These are phyloP conservation scores for Pelargonium citronellum DNA, from an alignment of 441 rosid species.

Conservation along the genomic window DNA sequence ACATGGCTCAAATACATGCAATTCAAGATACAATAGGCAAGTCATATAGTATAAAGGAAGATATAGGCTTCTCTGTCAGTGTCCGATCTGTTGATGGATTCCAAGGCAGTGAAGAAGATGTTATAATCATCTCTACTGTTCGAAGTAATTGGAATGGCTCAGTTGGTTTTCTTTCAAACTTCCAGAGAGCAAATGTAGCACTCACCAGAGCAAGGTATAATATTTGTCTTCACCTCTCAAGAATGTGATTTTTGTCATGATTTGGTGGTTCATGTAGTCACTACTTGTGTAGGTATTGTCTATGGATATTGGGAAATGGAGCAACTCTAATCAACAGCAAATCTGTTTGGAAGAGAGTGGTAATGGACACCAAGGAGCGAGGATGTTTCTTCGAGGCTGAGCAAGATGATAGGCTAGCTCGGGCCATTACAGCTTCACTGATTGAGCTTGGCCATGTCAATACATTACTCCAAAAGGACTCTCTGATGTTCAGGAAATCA, in stretches of 20 bases:
- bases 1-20: conserved; percentile 33
- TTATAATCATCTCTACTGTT: conserved; percentile 33
- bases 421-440: conserved; percentile 30
- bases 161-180: conserved; percentile 22
- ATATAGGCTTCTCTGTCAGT: conserved; percentile 22
- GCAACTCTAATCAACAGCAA: conserved; percentile 23
- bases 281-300: conserved; percentile 26
- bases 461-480: conserved; percentile 23
- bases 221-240: neutral
- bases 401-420: conserved; percentile 33
- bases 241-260: neutral
- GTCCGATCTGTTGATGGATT: conserved; percentile 35
- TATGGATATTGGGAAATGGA: conserved; percentile 36
- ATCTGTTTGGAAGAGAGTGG: conserved; percentile 27
- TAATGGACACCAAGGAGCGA: conserved; percentile 30
- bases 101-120: conserved; percentile 39
- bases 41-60: conserved; percentile 2
- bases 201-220: conserved; percentile 34
- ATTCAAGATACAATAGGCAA: conserved; percentile 26
- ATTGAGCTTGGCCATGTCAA: conserved; percentile 28
- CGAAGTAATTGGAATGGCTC: conserved; percentile 24
- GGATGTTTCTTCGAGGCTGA: conserved; percentile 40
- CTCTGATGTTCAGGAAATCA: neutral
- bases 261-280: neutral
- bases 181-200: conserved; percentile 31